Base-by-base conservation (phyloP, 805 yeast genomes). In the Hanseniaspora nectarophila region DNA sequence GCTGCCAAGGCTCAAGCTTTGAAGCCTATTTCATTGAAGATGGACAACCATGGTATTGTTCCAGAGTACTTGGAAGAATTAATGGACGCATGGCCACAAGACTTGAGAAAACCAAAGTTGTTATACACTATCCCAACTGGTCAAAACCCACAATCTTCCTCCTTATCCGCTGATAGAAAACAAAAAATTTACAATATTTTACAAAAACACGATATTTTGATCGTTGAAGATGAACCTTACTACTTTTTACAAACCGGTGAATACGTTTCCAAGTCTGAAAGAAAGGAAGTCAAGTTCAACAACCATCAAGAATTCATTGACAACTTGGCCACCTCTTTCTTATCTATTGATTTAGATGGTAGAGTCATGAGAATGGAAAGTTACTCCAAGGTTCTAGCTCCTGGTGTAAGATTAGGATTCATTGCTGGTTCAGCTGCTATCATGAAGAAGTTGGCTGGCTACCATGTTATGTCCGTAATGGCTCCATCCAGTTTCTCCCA, bases 201-300 rank as follows among this genome's bases (percentile, higher is more conserved):
- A 31, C 81, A 78, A 63, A 81, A 86, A 70, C 84, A 88, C 67
- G 96, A 92, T 70, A 74, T 90, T 63, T 61, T 90, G 51, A 82
- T 90, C 59, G 67, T 92, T 51, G 98, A 90, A 72, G 98, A 90
- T 67, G 98, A 92, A 70, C 98, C 98, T 51, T 90, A 90, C 78
- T 90, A 86, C 73, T 90, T 87, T 73, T 73, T 90, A 66, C 98
- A 90, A 70, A 88, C 90, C 95, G 92, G 84, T 54, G 65, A 75
- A 46, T 92, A 86, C 72, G 71, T 78, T 77, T 54, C 62, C 56
- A 23, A 67, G 54, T 46, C 71, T 69, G 48, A 61, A 68, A 59
- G 63, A 49, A 34, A 54, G 53, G 53, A 54, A 33, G 49, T 55
- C 10, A 57, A 57, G 8, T 62, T 58, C 39, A 54, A 53, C 39